These are phyloP conservation scores for Xylaria longipes DNA, from an alignment of 495 filamentous ascomycete genomes.

Conservation along the genomic window DNA sequence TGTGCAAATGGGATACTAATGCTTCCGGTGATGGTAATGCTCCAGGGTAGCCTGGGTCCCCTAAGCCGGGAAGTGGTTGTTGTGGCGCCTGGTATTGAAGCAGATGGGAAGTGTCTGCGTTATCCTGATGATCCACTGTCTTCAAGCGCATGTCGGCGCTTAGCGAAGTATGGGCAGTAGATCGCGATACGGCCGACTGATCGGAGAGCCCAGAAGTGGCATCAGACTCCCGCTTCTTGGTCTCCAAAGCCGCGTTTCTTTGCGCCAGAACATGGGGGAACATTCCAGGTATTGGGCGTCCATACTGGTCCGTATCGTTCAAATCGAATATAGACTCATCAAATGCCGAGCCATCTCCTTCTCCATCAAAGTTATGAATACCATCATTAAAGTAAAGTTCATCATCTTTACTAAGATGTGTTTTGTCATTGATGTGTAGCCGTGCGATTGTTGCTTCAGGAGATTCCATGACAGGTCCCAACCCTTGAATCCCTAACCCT, in stretches of 20 bases:
- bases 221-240: slow-evolving; percentile 48
- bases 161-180: slow-evolving; percentile 46
- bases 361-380: slow-evolving; percentile 55
- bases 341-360: slow-evolving; percentile 63
- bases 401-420: slow-evolving; percentile 59
- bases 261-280: slow-evolving; percentile 53
- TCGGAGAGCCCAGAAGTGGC: slow-evolving; percentile 44
- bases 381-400: slow-evolving; percentile 87
- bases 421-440: slow-evolving; percentile 28
- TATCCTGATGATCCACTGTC: slow-evolving; percentile 18
- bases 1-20: slow-evolving; percentile 50
- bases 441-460: slow-evolving; percentile 1
- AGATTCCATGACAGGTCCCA: slow-evolving; percentile 31
- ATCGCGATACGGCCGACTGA: slow-evolving; percentile 49
- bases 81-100: slow-evolving; percentile 31
- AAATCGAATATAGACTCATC: slow-evolving; percentile 84
- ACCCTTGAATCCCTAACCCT: slow-evolving; percentile 46
- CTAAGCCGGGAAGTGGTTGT: slow-evolving; percentile 27
- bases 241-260: slow-evolving; percentile 35
- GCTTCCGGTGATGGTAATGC: slow-evolving; percentile 55
- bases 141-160: slow-evolving; percentile 39
- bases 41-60: slow-evolving; percentile 72
- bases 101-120: slow-evolving; percentile 18
- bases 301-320: slow-evolving; percentile 62
- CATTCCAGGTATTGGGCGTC: slow-evolving; percentile 57